phyloP scores from a whole-genome alignment of 2,329 filamentous ascomycete species.

The Reticulascus tulasneorum region DNA sequence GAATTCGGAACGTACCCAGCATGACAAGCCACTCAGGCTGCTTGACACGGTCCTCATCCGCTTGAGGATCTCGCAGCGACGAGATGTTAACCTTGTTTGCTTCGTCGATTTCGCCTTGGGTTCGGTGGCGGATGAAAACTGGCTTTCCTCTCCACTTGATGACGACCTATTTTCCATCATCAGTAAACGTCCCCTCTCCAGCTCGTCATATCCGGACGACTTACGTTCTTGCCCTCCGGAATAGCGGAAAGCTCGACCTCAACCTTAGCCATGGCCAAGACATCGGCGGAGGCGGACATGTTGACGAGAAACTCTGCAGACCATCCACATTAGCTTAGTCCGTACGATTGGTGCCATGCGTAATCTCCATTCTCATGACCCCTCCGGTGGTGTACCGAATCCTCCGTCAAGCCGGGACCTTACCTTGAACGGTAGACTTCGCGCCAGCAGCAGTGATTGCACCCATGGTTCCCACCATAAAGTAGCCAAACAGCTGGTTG shows the following conservation, averaged over 20 bases:
- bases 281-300: constrained; percentile 98
- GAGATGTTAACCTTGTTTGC: constrained; percentile 85
- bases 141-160: constrained; percentile 99
- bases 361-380: too few relatives aligned
- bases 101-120: constrained; percentile 86
- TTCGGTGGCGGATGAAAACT: constrained; percentile 99
- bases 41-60: constrained; percentile 90
- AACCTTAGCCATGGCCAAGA: constrained; percentile 98
- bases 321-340: constrained; percentile 20
- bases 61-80: constrained; percentile 83
- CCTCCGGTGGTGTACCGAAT: neutral
- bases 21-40: constrained; percentile 99
- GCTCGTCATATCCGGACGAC: constrained; percentile 27
- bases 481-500: constrained; percentile 93
- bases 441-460: constrained; percentile 87
- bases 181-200: neutral
- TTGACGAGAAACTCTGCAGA: constrained; percentile 96
- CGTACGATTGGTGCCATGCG: constrained; percentile 11
- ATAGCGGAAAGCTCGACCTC: constrained; percentile 91
- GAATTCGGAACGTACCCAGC: constrained; percentile 63
- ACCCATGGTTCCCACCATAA: constrained; percentile 96
- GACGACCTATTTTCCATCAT: constrained; percentile 65
- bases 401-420: constrained; percentile 29
- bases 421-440: constrained; percentile 98
- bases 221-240: constrained; percentile 98